Conservation (phyloP, 495 filamentous ascomycete species). For the Eremomyces bilateralis region DNA sequence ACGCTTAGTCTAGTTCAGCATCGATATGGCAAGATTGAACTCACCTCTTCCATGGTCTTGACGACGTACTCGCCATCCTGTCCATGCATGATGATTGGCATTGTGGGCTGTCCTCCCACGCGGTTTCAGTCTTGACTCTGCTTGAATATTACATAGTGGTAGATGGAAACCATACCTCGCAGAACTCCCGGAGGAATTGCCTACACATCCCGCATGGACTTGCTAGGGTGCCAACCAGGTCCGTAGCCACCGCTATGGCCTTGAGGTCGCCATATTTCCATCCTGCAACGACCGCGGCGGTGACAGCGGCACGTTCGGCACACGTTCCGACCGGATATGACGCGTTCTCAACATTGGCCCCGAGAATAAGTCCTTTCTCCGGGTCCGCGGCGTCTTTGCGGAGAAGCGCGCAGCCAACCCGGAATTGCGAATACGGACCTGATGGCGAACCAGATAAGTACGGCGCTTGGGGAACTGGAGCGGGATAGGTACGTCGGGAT, state of each 20-base stretch:
- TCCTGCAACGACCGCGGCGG: constrained; percentile 43
- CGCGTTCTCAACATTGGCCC: constrained; percentile 90
- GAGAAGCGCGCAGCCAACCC: constrained; percentile 67
- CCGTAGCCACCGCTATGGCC: constrained; percentile 70
- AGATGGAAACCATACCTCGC: constrained; percentile 14
- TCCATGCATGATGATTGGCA: constrained; percentile 85
- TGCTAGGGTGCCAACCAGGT: constrained; percentile 29
- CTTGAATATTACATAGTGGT: background rate
- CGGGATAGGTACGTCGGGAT: too few species aligned
- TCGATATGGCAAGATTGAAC: constrained; percentile 6
- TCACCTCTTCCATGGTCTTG: constrained; percentile 53
- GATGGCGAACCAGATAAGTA: background rate
- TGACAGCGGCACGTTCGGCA: constrained; percentile 75
- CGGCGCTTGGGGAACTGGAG: too few species aligned
- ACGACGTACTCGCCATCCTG: constrained; percentile 43
- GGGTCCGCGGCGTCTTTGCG: constrained; percentile 17
- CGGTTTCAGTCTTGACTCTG: background rate
- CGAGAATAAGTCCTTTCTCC: constrained; percentile 19
- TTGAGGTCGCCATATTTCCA: constrained; percentile 48
- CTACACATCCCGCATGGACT: constrained; percentile 33
- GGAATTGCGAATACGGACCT: constrained; percentile 87
- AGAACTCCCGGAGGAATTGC: constrained; percentile 25
- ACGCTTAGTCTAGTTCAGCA: background rate
- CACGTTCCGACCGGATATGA: constrained; percentile 82
- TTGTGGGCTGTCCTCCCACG: constrained; percentile 27